Evolutionary conservation across 1,284 basidiomycete genomes (phyloP), one percentile per base, ranked within the genome.

Genomic region (Rhodotorula glutinis): DNA sequence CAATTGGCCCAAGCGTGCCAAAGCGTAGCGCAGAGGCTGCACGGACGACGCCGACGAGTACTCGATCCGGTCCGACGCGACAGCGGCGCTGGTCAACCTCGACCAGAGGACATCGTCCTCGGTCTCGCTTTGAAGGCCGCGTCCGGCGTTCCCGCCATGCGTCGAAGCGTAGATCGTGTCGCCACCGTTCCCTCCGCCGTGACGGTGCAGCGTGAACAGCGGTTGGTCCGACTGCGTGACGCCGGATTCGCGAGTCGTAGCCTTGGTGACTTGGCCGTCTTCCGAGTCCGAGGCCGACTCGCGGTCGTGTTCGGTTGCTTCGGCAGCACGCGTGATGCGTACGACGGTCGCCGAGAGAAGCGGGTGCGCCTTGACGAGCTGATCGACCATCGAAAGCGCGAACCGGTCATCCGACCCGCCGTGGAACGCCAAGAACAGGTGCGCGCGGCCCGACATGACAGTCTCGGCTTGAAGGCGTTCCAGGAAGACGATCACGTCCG

Each of bases 361-460:
- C 0, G 84, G 77, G 73, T 88, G 87, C 51, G 81, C 77, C 57
- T 78, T 74, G 74, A 89, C 91, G 19, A 94, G 82, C 78, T 93
- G 91, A 17, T 90, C 84, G 14, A 90, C 83, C 74, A 94, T 86
- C 46, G 84, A 80, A 30, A 96, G 81, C 0, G 91, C 90, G 14
- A 91, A 83, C 3, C 93, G 85, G 76, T 96, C 93, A 78, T 97
- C 93, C 0, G 91, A 88, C 0, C 93, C 93, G 58, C 92, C 93
- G 77, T 92, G 89, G 84, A 95, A 96, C 0, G 90, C 89, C 47
- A 95, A 78, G 80, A 93, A 88, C 60, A 93, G 78, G 73, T 90
- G 90, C 72, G 85, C 43, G 78, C 76, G 56, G 54, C 75, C 69
- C 8, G 57, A 62, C 52, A 25, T 30, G 51, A 44, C 57, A 30